Percentiles rank a stretch among this genome's conserved stretches.
phyloP scores from a whole-genome alignment of 352 stramenopile genomes.

The Elongisporangium undulatum region DNA sequence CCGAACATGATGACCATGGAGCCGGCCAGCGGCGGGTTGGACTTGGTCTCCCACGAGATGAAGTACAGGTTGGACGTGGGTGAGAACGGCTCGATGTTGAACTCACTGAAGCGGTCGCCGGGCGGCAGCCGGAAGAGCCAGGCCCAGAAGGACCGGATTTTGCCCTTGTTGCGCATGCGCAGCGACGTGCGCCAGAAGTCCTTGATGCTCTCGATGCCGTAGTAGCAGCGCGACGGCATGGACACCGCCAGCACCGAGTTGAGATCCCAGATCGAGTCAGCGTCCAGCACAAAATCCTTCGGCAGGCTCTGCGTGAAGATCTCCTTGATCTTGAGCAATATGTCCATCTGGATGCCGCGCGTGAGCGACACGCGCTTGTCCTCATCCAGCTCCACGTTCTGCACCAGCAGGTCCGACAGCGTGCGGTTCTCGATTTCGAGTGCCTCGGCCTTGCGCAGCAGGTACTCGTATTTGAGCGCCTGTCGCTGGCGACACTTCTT shows the following conservation, averaged over 20 bases:
- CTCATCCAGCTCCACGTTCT: constrained; percentile 57
- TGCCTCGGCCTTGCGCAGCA: constrained; percentile 67
- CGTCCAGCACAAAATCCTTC: constrained; percentile 83
- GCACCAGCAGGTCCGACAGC: constrained; percentile 71
- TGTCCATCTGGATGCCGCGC: constrained; percentile 84
- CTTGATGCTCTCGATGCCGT: constrained; percentile 85
- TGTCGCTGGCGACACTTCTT: constrained; percentile 83
- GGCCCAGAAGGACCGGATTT: constrained; percentile 84
- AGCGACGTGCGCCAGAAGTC: constrained; percentile 83
- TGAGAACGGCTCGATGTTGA: constrained; percentile 75
- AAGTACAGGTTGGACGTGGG: constrained; percentile 73
- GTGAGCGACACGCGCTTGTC: constrained; percentile 58
- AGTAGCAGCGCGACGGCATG: constrained; percentile 84
- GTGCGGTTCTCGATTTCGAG: constrained; percentile 62
- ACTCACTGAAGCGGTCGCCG: constrained; percentile 71
- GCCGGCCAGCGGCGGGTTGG: constrained; percentile 53
- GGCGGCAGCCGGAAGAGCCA: constrained; percentile 77
- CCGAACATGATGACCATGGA: constrained; percentile 87
- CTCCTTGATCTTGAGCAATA: constrained; percentile 85
- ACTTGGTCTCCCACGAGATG: constrained; percentile 84
- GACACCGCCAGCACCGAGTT: constrained; percentile 83
- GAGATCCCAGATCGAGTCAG: constrained; percentile 80
- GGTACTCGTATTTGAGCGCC: constrained; percentile 76
- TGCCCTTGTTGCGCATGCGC: constrained; percentile 85
- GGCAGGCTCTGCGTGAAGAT: constrained; percentile 83